Conservation (phyloP, 495 filamentous ascomycete genomes). For the Geopyxis carbonaria region DNA sequence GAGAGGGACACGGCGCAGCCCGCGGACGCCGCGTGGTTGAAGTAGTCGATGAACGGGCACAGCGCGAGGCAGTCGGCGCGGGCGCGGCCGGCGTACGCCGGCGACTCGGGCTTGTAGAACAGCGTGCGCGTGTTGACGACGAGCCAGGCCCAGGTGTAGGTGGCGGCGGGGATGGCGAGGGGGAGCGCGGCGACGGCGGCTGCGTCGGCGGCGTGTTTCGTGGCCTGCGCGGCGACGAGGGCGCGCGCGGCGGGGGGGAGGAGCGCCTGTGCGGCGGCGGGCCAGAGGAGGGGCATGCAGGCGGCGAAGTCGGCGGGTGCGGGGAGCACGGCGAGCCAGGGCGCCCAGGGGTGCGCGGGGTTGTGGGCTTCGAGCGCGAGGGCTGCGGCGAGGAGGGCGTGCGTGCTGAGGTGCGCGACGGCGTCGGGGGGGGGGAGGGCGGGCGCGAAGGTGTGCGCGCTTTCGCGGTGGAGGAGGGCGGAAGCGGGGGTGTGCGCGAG, state of each 20-base stretch:
- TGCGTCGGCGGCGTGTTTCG: constrained; percentile 49
- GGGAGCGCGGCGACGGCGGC: constrained; percentile 35
- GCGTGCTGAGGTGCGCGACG: constrained; percentile 39
- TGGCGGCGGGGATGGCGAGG: constrained; percentile 34
- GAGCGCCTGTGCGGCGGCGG: constrained; percentile 29
- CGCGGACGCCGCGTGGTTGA: constrained; percentile 50
- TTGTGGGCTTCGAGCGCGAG: constrained; percentile 36
- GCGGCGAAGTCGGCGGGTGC: constrained; percentile 38
- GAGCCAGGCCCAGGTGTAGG: constrained; percentile 55
- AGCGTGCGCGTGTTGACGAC: constrained; percentile 63
- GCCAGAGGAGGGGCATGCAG: constrained; percentile 57
- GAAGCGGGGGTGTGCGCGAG: constrained; percentile 47
- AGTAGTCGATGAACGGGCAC: constrained; percentile 71
- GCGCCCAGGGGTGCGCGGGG: constrained; percentile 20
- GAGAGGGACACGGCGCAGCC: constrained; percentile 46
- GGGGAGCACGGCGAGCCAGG: constrained; percentile 59
- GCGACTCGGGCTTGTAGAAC: constrained; percentile 40
- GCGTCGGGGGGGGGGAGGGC: constrained; percentile 30
- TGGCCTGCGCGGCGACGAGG: constrained; percentile 43
- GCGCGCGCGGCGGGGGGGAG: constrained; percentile 31
- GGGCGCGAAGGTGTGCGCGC: constrained; percentile 31
- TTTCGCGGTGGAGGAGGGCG: constrained; percentile 45
- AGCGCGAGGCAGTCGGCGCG: constrained; percentile 61
- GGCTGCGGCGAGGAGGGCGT: constrained; percentile 57
- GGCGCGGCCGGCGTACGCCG: constrained; percentile 33